A percentile compares a stretch with the other conserved stretches of the same genome.
These are phyloP conservation scores for Aureobasidium mangrovei DNA, from an alignment of 2,329 filamentous ascomycete species.

Conservation along the genomic window DNA sequence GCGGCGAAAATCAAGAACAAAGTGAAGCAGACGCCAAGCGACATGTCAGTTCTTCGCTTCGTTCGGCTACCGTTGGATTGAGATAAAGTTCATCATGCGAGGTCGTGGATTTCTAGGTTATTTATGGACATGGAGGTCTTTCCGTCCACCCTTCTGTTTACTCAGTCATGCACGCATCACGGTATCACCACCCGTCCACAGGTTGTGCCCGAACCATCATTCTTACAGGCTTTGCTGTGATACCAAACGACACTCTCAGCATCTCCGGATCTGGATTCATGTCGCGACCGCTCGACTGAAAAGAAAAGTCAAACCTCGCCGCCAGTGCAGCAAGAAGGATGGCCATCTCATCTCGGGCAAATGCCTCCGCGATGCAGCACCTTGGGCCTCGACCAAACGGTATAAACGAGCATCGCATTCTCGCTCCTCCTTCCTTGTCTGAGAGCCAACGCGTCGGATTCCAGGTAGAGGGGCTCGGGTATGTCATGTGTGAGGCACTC, in stretches of 20 bases:
- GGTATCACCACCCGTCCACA: neutral
- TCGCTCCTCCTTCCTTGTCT: constrained; percentile 10
- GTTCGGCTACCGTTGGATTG: too few relatives aligned
- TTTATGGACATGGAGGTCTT: too few relatives aligned
- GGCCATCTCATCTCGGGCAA: constrained; percentile 8
- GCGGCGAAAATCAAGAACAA: too few relatives aligned
- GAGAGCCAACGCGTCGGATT: constrained; percentile 1
- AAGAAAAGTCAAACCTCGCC: constrained; percentile 1
- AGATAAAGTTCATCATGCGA: too few relatives aligned
- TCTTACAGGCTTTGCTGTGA: neutral
- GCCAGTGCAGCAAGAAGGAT: neutral
- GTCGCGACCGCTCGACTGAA: constrained; percentile 2
- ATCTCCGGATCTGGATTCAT: neutral
- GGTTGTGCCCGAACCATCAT: constrained; percentile 5
- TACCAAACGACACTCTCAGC: constrained; percentile 1
- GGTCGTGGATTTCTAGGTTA: too few relatives aligned
- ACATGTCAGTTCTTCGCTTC: too few relatives aligned
- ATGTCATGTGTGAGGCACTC: neutral
- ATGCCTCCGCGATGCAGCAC: constrained; percentile 4
- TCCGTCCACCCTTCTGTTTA: too few relatives aligned
- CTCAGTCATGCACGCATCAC: too few relatives aligned
- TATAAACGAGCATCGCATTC: constrained; percentile 8
- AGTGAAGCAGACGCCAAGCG: too few relatives aligned
- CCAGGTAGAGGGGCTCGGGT: neutral
- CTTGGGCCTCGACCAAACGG: constrained; percentile 8